Percentiles rank a stretch among this genome's conserved stretches.
Evolutionary conservation across 495 filamentous ascomycete genomes (phyloP).

Genomic region (Hyphodiscus hymeniophilus): DNA sequence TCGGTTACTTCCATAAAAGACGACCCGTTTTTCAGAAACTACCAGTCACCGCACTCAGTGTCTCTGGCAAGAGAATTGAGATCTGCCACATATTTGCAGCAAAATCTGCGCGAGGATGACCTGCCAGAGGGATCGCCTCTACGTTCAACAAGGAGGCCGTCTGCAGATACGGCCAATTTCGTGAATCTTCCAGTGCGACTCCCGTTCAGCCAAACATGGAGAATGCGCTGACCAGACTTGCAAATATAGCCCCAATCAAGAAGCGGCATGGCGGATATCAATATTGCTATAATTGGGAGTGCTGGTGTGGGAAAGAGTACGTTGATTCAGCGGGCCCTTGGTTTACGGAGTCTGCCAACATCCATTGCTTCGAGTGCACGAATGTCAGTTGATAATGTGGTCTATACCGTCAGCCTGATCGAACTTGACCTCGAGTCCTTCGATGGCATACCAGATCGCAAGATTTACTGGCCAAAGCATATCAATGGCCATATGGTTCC

Average conservation of each 20-base stretch:
- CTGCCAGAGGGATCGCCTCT: slow-evolving; percentile 1
- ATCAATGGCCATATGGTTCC: slow-evolving; percentile 59
- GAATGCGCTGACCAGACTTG: slow-evolving; percentile 1
- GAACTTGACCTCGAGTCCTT: slow-evolving; percentile 65
- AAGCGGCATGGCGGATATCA: slow-evolving; percentile 52
- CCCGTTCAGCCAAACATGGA: background rate
- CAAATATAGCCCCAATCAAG: slow-evolving; percentile 19
- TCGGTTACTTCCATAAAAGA: slow-evolving; percentile 36
- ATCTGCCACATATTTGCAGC: slow-evolving; percentile 10
- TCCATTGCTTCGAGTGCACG: slow-evolving; percentile 51
- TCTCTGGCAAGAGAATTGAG: slow-evolving; percentile 20
- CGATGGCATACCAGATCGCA: slow-evolving; percentile 55
- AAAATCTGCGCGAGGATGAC: slow-evolving; percentile 6
- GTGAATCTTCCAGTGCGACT: slow-evolving; percentile 29
- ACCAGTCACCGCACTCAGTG: slow-evolving; percentile 25
- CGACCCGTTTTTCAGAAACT: slow-evolving; percentile 38
- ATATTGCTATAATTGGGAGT: slow-evolving; percentile 78
- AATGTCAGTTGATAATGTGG: slow-evolving; percentile 67
- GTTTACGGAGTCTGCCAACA: slow-evolving; percentile 50
- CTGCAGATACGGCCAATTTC: slow-evolving; percentile 21
- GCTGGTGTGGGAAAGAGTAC: slow-evolving; percentile 80
- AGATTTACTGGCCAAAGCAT: slow-evolving; percentile 69
- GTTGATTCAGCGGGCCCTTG: slow-evolving; percentile 75
- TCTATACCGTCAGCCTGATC: slow-evolving; percentile 72
- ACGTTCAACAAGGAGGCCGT: slow-evolving; percentile 3